Conservation (phyloP, 2,329 filamentous ascomycete species). For the Incumbomyces delicatus region DNA sequence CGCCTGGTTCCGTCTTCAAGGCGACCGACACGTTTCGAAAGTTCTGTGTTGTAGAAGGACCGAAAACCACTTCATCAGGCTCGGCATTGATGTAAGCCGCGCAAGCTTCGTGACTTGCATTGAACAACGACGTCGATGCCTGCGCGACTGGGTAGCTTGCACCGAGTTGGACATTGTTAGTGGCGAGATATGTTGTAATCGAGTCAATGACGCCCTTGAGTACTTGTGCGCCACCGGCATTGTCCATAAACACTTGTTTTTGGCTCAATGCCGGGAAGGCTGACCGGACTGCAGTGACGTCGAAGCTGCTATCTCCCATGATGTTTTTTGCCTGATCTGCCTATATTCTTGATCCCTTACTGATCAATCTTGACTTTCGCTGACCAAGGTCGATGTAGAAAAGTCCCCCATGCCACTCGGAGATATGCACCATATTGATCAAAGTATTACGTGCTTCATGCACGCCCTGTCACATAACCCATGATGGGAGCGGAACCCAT, state of each 20-base stretch:
- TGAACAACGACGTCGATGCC: slow-evolving; percentile 50
- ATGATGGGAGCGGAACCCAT: too few relatives aligned
- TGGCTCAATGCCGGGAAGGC: slow-evolving; percentile 60
- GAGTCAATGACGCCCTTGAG: slow-evolving; percentile 57
- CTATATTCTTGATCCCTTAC: too few relatives aligned
- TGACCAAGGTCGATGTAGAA: too few relatives aligned
- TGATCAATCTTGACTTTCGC: too few relatives aligned
- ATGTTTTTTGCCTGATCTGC: not conserved
- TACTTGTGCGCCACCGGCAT: slow-evolving; percentile 66
- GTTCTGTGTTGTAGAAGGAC: slow-evolving; percentile 65
- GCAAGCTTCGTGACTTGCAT: slow-evolving; percentile 52
- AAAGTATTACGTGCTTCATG: not conserved
- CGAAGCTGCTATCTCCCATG: slow-evolving; percentile 29
- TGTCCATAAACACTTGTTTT: slow-evolving; percentile 65
- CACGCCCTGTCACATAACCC: too few relatives aligned
- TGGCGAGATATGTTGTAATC: slow-evolving; percentile 55
- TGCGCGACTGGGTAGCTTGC: slow-evolving; percentile 56
- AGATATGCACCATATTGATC: slow-evolving; percentile 1
- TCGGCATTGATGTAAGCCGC: slow-evolving; percentile 62
- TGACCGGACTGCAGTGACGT: slow-evolving; percentile 47
- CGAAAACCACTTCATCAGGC: slow-evolving; percentile 59
- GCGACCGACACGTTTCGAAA: slow-evolving; percentile 59
- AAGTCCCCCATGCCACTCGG: not conserved
- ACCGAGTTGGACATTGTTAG: slow-evolving; percentile 66
- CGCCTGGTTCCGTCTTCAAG: slow-evolving; percentile 44